Base-by-base conservation (phyloP, 805 yeast species). In the Lachancea nothofagi region DNA sequence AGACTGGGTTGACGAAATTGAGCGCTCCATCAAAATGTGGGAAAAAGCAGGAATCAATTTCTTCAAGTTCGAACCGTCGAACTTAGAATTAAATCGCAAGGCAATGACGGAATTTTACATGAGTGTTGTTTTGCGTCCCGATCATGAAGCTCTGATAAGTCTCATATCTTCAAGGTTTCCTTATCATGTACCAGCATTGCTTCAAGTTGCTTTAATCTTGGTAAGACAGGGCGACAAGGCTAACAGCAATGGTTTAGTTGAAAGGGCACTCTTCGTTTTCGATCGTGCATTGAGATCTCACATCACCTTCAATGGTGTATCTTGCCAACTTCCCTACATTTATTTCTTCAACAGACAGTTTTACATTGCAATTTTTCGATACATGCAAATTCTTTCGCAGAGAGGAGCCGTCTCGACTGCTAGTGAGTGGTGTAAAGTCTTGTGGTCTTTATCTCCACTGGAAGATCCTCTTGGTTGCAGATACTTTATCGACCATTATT, bases 391-490 rank as follows among this genome's bases (percentile, higher is more conserved):
- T 2, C 64, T 88, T 29, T 83, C 87, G 2, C 87, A 83, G 50
- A 74, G 85, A 52, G 84, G 94, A 3, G 83, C 90, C 1, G 78
- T 74, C 53, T 72, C 64, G 42, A 87, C 96, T 0, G 95, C 95
- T 0, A 71, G 84, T 30, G 75, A 77, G 29, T 87, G 80, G 66
- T 75, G 83, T 50, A 86, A 84, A 55, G 66, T 80, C 5, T 65
- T 87, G 35, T 66, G 83, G 46, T 75, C 88, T 2, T 63, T 88
- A 22, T 69, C 76, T 25, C 95, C 95, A 1, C 71, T 78, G 2
- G 84, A 81, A 41, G 96, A 88, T 64, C 95, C 95, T 1, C 65
- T 80, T 38, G 95, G 95, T 17, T 87, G 82, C 9, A 71, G 95
- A 46, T 80, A 81, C 53, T 83, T 86, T 57, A 78, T 88, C 49